These are phyloP conservation scores for Barnettozyma populi DNA, from an alignment of 805 yeast species.

Conservation along the genomic window DNA sequence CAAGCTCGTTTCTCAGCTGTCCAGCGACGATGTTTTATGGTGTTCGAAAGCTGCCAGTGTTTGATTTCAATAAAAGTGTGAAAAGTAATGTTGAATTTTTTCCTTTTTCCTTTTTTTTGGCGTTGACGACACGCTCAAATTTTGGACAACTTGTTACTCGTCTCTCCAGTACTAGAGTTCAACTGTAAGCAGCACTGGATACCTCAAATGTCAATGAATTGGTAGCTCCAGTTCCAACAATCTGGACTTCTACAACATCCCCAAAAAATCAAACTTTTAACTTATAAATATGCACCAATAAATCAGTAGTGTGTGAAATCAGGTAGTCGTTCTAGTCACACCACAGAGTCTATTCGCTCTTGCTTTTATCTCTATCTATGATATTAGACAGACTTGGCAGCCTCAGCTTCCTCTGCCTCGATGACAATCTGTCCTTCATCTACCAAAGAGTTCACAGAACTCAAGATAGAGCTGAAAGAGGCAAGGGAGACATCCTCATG, in stretches of 20 bases:
- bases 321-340: background rate
- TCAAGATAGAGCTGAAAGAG: slow-evolving; percentile 61
- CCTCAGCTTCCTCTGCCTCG: slow-evolving; percentile 9
- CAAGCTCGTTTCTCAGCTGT: background rate
- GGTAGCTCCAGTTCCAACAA: background rate
- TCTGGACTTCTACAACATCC: background rate
- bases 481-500: slow-evolving; percentile 88
- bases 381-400: slow-evolving; percentile 12
- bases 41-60: background rate
- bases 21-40: background rate
- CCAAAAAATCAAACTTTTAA: background rate
- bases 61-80: background rate
- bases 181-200: background rate
- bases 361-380: background rate
- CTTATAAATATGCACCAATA: slow-evolving; percentile 1
- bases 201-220: background rate
- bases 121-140: background rate
- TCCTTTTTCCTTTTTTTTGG: background rate
- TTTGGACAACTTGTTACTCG: background rate
- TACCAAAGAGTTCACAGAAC: slow-evolving; percentile 48
- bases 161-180: background rate
- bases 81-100: background rate
- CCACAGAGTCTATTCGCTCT: background rate
- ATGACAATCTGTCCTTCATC: slow-evolving; percentile 19
- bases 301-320: background rate